Percentiles rank a stretch among this genome's conserved stretches.
phyloP scores from a whole-genome alignment of 306 rosid genomes.

The Abrus pulchellus region DNA sequence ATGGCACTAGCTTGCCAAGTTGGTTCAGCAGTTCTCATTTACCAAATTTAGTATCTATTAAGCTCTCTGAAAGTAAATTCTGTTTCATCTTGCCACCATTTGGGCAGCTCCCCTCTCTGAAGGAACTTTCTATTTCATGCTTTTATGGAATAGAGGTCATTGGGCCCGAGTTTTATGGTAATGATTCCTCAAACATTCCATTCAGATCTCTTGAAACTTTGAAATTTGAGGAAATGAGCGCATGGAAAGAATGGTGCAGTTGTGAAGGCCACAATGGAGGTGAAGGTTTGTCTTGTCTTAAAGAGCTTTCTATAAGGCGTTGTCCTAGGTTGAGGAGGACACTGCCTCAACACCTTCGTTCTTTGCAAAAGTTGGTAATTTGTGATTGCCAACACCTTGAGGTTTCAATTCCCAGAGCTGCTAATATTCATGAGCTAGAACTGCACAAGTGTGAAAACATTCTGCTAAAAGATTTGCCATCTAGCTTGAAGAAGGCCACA shows the following conservation, averaged over 20 bases:
- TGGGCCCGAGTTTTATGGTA: slow-evolving; percentile 41
- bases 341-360: slow-evolving; percentile 36
- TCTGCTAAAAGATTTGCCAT: neutral
- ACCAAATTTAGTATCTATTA: slow-evolving; percentile 23
- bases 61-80: neutral
- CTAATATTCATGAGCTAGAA: neutral
- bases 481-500: slow-evolving; percentile 11
- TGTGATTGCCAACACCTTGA: neutral
- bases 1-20: slow-evolving; percentile 35
- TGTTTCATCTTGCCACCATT: slow-evolving; percentile 44
- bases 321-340: slow-evolving; percentile 13
- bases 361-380: slow-evolving; percentile 10
- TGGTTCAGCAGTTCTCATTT: slow-evolving; percentile 42
- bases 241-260: slow-evolving; percentile 39
- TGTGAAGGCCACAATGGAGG: neutral
- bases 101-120: slow-evolving; percentile 44
- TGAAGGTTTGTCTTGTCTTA: slow-evolving; percentile 21
- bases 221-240: slow-evolving; percentile 10
- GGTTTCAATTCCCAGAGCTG: slow-evolving; percentile 10
- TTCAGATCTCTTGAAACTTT: slow-evolving; percentile 37
- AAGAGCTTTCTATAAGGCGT: neutral
- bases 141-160: slow-evolving; percentile 23
- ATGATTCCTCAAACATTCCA: neutral
- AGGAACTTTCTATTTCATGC: slow-evolving; percentile 23
- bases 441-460: neutral